Percentiles rank a stretch among this genome's conserved stretches.
phyloP scores from a whole-genome alignment of 2,329 filamentous ascomycete species.

The Fusarium sp. region DNA sequence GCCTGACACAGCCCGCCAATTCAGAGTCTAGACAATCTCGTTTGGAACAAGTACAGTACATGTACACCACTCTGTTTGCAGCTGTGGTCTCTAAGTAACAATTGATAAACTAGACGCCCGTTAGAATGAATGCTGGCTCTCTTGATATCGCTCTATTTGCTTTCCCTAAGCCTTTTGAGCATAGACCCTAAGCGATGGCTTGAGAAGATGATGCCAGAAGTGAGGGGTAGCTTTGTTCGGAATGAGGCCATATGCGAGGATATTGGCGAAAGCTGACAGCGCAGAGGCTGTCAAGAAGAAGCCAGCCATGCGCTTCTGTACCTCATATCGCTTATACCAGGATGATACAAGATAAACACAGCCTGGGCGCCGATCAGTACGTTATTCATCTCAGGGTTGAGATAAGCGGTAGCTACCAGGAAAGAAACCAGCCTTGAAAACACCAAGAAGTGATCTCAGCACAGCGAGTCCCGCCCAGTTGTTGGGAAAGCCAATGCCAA shows the following conservation, averaged over 20 bases:
- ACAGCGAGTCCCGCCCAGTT: conserved; percentile 19
- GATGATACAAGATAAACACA: conserved; percentile 26
- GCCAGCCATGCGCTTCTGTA: conserved; percentile 19
- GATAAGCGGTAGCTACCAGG: background rate
- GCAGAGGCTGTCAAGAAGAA: conserved; percentile 26
- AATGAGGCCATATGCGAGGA: conserved; percentile 22
- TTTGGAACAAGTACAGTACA: too few relatives aligned
- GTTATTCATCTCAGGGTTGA: fast-evolving
- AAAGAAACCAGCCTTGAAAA: conserved; percentile 31
- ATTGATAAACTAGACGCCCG: too few relatives aligned
- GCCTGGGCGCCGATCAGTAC: background rate
- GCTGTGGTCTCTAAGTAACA: too few relatives aligned
- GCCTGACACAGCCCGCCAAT: too few relatives aligned
- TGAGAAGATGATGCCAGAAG: too few relatives aligned
- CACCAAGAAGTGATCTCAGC: conserved; percentile 7
- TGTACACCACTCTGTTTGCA: too few relatives aligned
- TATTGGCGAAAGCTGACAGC: conserved; percentile 19
- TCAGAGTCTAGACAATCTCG: too few relatives aligned
- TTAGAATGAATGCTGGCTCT: too few relatives aligned
- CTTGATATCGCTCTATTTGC: too few relatives aligned
- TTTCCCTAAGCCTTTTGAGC: too few relatives aligned
- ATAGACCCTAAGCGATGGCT: too few relatives aligned
- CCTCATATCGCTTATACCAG: conserved; percentile 28
- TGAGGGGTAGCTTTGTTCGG: too few relatives aligned
- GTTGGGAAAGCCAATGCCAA: conserved; percentile 21